Evolutionary conservation across 805 yeast species (phyloP).

Genomic region (Ogataea populi-albae): DNA sequence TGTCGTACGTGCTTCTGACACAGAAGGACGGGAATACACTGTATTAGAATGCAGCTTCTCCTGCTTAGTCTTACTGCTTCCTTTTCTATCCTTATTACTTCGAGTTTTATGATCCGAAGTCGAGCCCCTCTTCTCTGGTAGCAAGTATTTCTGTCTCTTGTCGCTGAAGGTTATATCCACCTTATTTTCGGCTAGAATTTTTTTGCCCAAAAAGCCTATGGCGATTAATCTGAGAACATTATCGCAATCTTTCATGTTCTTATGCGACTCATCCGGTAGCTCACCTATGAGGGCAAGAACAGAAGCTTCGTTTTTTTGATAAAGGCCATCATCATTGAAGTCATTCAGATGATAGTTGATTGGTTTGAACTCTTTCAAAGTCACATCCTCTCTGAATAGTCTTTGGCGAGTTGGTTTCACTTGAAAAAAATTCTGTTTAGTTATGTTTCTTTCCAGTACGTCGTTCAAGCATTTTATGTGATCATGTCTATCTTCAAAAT

Average conservation of each 20-base stretch:
- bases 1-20: too few relatives aligned
- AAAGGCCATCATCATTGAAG: conserved; percentile 54
- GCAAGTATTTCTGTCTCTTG: conserved; percentile 8
- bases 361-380: conserved; percentile 56
- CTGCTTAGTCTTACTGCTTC: conserved; percentile 16
- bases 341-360: conserved; percentile 55
- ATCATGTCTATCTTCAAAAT: conserved; percentile 13
- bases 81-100: conserved; percentile 32
- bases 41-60: conserved; percentile 4
- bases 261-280: conserved; percentile 23
- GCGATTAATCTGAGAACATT: conserved; percentile 33
- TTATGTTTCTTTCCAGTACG: conserved; percentile 1
- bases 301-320: conserved; percentile 30
- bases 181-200: conserved; percentile 25
- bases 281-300: conserved; percentile 35
- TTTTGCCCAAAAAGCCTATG: conserved; percentile 32
- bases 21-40: too few relatives aligned
- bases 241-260: conserved; percentile 32
- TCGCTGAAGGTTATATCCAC: conserved; percentile 30
- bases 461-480: conserved; percentile 5
- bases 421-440: conserved; percentile 10
- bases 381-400: conserved; percentile 63
- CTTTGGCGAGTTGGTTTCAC: conserved; percentile 46
- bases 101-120: neutral
- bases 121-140: conserved; percentile 10